These are phyloP conservation scores for Paecilomyces sp. DNA, from an alignment of 2,329 filamentous ascomycete species.

Conservation along the genomic window DNA sequence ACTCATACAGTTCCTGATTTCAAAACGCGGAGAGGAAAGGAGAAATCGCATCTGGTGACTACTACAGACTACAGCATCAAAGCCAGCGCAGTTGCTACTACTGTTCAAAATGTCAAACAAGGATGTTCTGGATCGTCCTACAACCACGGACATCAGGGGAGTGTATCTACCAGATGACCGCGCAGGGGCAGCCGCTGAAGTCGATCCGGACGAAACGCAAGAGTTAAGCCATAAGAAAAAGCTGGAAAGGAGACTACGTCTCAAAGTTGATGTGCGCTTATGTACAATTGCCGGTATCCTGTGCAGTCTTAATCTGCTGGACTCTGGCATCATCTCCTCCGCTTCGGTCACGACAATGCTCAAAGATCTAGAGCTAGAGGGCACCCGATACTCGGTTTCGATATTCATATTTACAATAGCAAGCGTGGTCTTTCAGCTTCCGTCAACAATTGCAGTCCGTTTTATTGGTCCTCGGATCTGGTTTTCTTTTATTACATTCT, in stretches of 20 bases:
- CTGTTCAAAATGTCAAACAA: background rate
- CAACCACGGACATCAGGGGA: background rate
- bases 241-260: constrained; percentile 45
- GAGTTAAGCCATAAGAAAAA: constrained; percentile 13
- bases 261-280: constrained; percentile 60
- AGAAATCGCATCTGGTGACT: background rate
- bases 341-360: constrained; percentile 65
- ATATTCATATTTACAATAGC: constrained; percentile 69
- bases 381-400: constrained; percentile 60
- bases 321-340: constrained; percentile 62
- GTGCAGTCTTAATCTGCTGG: constrained; percentile 62
- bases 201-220: constrained; percentile 7
- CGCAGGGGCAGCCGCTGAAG: background rate
- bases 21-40: background rate
- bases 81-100: background rate
- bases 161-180: constrained; percentile 2
- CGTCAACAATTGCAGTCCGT: constrained; percentile 60
- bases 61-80: background rate
- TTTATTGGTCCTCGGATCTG: constrained; percentile 57
- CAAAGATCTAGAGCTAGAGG: constrained; percentile 54
- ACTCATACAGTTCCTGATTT: background rate
- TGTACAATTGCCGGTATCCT: constrained; percentile 66
- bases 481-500: constrained; percentile 54
- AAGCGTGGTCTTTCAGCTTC: constrained; percentile 61
- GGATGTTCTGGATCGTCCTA: background rate